These are phyloP conservation scores for Lindgomyces ingoldianus DNA, from an alignment of 495 filamentous ascomycete species.

Conservation along the genomic window DNA sequence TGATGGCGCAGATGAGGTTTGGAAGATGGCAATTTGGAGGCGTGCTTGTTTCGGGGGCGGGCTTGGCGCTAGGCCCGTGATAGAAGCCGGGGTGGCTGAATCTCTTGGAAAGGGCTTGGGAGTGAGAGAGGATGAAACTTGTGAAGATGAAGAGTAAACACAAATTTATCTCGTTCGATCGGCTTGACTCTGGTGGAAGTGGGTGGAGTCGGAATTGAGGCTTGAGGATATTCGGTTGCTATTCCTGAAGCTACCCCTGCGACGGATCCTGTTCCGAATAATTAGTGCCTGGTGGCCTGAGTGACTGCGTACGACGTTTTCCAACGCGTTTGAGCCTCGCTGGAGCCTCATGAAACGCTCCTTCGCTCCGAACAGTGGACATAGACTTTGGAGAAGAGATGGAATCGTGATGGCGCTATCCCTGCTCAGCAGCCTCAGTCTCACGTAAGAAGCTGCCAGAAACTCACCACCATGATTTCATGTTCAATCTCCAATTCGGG, in stretches of 20 bases:
- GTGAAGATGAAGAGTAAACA: too few species aligned
- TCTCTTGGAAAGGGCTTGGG: not conserved
- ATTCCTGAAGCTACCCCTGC: not conserved
- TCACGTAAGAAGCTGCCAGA: too few species aligned
- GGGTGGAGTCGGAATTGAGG: not conserved
- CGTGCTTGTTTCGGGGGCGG: constrained; percentile 21
- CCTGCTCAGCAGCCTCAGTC: too few species aligned
- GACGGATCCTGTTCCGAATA: not conserved
- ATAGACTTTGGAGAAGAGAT: too few species aligned
- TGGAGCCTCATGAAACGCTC: not conserved
- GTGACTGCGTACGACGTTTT: too few species aligned
- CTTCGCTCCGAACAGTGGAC: not conserved
- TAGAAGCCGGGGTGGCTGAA: too few species aligned
- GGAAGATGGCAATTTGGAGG: constrained; percentile 13
- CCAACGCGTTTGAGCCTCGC: not conserved
- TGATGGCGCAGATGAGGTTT: constrained; percentile 25
- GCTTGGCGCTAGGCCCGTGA: constrained; percentile 10
- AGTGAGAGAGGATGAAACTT: not conserved
- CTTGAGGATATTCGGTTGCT: too few species aligned
- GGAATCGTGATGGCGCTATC: too few species aligned
- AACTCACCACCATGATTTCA: too few species aligned
- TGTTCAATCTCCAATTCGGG: too few species aligned
- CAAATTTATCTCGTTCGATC: too few species aligned
- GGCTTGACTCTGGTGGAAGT: not conserved
- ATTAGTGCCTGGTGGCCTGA: too few species aligned